Percentiles rank a stretch among this genome's conserved stretches.
phyloP scores from a whole-genome alignment of 2,329 filamentous ascomycete genomes.

The Macroventuria anomochaeta region DNA sequence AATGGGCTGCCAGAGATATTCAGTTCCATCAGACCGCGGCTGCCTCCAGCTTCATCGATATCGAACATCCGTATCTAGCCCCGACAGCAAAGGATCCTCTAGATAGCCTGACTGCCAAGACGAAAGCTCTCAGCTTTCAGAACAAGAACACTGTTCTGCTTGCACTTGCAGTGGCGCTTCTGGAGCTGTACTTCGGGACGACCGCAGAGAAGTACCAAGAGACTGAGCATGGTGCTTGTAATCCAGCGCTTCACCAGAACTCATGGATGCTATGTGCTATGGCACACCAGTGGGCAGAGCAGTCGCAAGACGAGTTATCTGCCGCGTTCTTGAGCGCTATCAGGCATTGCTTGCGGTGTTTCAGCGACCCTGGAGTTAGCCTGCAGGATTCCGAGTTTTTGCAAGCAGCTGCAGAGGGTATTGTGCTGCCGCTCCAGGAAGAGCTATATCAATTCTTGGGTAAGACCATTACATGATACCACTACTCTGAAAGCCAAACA shows the following conservation, averaged over 20 bases:
- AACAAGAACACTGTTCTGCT: conserved; percentile 47
- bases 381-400: conserved; percentile 45
- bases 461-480: conserved; percentile 28
- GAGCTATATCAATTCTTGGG: conserved; percentile 47
- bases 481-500: neutral
- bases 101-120: neutral
- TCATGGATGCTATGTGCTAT: conserved; percentile 41
- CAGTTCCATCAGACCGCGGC: conserved; percentile 37
- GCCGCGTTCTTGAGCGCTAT: conserved; percentile 45
- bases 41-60: conserved; percentile 32
- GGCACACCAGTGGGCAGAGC: conserved; percentile 45
- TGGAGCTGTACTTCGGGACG: conserved; percentile 48
- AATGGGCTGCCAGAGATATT: conserved; percentile 45
- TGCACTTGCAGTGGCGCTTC: conserved; percentile 42
- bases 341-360: conserved; percentile 45
- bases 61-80: conserved; percentile 43
- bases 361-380: conserved; percentile 42
- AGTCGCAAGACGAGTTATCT: conserved; percentile 45
- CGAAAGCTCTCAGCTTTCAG: conserved; percentile 26
- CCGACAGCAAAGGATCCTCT: conserved; percentile 16
- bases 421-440: conserved; percentile 47
- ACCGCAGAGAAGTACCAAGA: conserved; percentile 42
- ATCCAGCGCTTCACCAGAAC: conserved; percentile 28
- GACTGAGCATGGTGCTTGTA: conserved; percentile 22
- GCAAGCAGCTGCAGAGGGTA: conserved; percentile 46